Percentiles rank a stretch among this genome's conserved stretches.
Evolutionary conservation across 106 monocot species (phyloP).

Genomic region (Ottelia alismoides): DNA sequence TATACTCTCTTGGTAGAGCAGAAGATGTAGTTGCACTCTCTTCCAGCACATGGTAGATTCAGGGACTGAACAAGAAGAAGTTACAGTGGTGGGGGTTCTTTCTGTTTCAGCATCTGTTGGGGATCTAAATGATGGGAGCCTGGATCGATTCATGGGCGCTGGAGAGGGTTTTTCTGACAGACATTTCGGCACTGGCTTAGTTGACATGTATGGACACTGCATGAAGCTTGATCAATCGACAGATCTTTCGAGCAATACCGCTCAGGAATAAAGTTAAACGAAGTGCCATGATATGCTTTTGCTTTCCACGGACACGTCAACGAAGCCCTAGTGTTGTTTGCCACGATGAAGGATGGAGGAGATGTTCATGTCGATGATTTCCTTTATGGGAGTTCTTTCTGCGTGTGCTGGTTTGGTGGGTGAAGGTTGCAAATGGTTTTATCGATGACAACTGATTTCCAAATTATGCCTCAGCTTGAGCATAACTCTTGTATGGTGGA

Average conservation of each 20-base stretch:
- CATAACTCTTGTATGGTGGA: conserved; percentile 92
- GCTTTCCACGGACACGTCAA: conserved; percentile 52
- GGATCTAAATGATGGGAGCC: conserved; percentile 55
- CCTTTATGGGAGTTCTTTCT: conserved; percentile 79
- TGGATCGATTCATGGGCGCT: conserved; percentile 34
- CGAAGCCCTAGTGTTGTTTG: conserved; percentile 48
- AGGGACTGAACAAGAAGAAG: conserved; percentile 46
- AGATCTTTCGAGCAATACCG: conserved; percentile 46
- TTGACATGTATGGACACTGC: conserved; percentile 94
- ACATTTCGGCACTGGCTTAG: conserved; percentile 78
- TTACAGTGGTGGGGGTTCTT: conserved; percentile 63
- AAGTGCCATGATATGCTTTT: conserved; percentile 81
- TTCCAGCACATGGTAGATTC: conserved; percentile 55
- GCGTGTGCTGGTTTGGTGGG: conserved; percentile 64
- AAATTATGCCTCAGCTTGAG: conserved; percentile 61
- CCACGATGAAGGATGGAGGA: conserved; percentile 37
- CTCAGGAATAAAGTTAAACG: conserved; percentile 53
- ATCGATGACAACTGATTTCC: conserved; percentile 30
- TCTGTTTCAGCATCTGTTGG: conserved; percentile 58
- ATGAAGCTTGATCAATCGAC: conserved; percentile 58
- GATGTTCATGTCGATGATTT: conserved; percentile 41
- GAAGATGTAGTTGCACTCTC: conserved; percentile 56
- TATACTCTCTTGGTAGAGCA: conserved; percentile 72
- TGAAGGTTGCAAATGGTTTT: conserved; percentile 67
- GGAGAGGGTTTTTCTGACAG: conserved; percentile 20